Evolutionary conservation across 2,329 filamentous ascomycete species (phyloP), one percentile per base, ranked within the genome.

Genomic region (Penicillium sp.): DNA sequence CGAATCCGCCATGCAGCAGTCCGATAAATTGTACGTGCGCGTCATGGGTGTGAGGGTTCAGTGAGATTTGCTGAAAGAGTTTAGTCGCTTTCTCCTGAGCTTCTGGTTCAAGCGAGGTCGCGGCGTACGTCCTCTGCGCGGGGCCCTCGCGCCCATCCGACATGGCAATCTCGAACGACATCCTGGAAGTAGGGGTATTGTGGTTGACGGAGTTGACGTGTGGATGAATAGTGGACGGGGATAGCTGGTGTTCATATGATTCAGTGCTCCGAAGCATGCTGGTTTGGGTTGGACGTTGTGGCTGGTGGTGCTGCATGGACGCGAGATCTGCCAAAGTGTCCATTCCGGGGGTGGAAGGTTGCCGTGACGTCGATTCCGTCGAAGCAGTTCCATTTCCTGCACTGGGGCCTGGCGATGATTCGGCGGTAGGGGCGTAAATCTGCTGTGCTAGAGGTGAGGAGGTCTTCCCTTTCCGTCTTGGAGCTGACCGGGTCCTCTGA

Each of bases 251-350:
- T 29, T 73, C 71, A 52, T 70, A 72, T 13, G 69, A 68, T 42
- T 72, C 68, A n/a, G 68, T 65, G 38, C 57, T 67, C 37, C 70
- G 63, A 19, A 72, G 53, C 35, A 71, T 63, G 27, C 38, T 59
- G n/a, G 68, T 57, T 22, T 71, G 63, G 44, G 66, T 74, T 34
- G 66, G 63, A 27, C 69, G 68, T 46, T 70, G 66, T 7, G 70
- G 67, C 49, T 75, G 72, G 44, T 74, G 73, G 46, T 71, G 72
- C 59, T 76, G 74, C 67, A 75, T 73, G 12, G 72, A 71, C 31
- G 74, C 73, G 27, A 75, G 60, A 52, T 77, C 75, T 25, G 73
- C 73, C 46, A 77, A 59, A n/a, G 72, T 72, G 53, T 77, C 75
- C 67, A 77, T 75, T n/a, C 72, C 73, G 2, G 71, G 68, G 4